Evolutionary conservation across 1,284 basidiomycete genomes (phyloP).

Genomic region (Apiotrichum porosum): DNA sequence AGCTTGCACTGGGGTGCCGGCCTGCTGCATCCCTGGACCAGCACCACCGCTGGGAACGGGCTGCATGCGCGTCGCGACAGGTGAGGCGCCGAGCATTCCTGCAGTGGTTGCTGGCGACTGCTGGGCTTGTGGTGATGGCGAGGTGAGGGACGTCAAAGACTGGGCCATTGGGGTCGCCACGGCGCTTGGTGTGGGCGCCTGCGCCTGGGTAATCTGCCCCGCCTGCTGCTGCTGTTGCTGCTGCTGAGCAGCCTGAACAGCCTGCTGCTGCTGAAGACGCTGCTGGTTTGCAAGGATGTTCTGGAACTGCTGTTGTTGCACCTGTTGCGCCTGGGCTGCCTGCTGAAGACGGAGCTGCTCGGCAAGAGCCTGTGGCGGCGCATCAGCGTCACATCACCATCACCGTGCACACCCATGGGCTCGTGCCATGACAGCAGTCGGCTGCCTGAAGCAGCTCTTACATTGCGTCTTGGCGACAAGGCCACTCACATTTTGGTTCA

Average conservation of each 20-base stretch:
- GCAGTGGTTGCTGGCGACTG: slow-evolving; percentile 15
- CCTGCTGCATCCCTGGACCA: slow-evolving; percentile 8
- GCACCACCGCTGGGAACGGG: slow-evolving; percentile 12
- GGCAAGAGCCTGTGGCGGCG: neutral
- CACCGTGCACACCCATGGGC: too few relatives aligned
- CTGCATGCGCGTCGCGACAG: slow-evolving; percentile 18
- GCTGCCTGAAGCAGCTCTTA: neutral
- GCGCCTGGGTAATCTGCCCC: neutral
- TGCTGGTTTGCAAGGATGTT: slow-evolving; percentile 13
- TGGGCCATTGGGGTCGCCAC: slow-evolving; percentile 11
- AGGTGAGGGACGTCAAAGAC: slow-evolving; percentile 8
- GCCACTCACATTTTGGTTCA: slow-evolving; percentile 12
- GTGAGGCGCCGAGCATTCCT: slow-evolving; percentile 12
- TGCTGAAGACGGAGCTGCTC: slow-evolving; percentile 9
- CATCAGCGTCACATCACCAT: too few relatives aligned
- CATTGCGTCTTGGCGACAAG: neutral
- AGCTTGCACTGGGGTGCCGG: slow-evolving; percentile 2
- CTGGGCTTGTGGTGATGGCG: slow-evolving; percentile 13
- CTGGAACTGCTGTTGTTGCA: slow-evolving; percentile 17
- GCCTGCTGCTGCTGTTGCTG: slow-evolving; percentile 6
- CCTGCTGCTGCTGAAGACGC: slow-evolving; percentile 9
- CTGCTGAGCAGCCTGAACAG: neutral
- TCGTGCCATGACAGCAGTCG: neutral
- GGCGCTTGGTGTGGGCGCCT: slow-evolving; percentile 1
- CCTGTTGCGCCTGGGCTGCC: slow-evolving; percentile 6